Conservation (phyloP, 2,329 filamentous ascomycete species). For the Pseudocercospora ulei region DNA sequence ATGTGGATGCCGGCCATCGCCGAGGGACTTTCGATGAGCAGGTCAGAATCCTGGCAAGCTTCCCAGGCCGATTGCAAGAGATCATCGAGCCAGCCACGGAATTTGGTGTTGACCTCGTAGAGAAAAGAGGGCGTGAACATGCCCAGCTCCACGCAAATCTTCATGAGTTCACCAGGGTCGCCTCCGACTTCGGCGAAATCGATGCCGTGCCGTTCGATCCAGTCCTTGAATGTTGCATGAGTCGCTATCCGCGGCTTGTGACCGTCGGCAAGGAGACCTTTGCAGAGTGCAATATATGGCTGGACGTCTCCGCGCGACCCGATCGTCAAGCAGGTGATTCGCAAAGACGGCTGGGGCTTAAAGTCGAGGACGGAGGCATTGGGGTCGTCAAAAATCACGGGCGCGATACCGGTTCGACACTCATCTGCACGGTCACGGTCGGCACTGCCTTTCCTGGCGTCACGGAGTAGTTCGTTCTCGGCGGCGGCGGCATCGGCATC, state of each 20-base stretch:
- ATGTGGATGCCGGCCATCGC: slow-evolving; percentile 98
- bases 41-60: slow-evolving; percentile 75
- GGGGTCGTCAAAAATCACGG: slow-evolving; percentile 81
- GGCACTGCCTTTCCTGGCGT: slow-evolving; percentile 51
- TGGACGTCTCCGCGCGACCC: slow-evolving; percentile 93
- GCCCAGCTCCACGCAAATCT: slow-evolving; percentile 89
- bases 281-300: slow-evolving; percentile 93
- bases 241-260: slow-evolving; percentile 83
- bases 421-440: slow-evolving; percentile 28
- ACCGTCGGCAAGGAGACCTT: slow-evolving; percentile 76
- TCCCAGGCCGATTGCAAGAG: slow-evolving; percentile 70
- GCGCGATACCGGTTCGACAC: slow-evolving; percentile 49
- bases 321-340: slow-evolving; percentile 87
- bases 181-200: slow-evolving; percentile 82
- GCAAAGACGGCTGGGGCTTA: slow-evolving; percentile 69
- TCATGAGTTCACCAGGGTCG: slow-evolving; percentile 89
- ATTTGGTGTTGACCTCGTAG: slow-evolving; percentile 73
- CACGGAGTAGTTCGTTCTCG: slow-evolving; percentile 68
- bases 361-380: slow-evolving; percentile 82
- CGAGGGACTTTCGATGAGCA: slow-evolving; percentile 89
- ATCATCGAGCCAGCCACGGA: slow-evolving; percentile 90
- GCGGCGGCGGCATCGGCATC: slow-evolving; percentile 65
- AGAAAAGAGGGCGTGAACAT: slow-evolving; percentile 93
- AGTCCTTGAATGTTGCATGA: slow-evolving; percentile 77
- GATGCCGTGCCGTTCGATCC: slow-evolving; percentile 88